Evolutionary conservation across 2,329 filamentous ascomycete genomes (phyloP).

Genomic region (Diplodia intermedia): DNA sequence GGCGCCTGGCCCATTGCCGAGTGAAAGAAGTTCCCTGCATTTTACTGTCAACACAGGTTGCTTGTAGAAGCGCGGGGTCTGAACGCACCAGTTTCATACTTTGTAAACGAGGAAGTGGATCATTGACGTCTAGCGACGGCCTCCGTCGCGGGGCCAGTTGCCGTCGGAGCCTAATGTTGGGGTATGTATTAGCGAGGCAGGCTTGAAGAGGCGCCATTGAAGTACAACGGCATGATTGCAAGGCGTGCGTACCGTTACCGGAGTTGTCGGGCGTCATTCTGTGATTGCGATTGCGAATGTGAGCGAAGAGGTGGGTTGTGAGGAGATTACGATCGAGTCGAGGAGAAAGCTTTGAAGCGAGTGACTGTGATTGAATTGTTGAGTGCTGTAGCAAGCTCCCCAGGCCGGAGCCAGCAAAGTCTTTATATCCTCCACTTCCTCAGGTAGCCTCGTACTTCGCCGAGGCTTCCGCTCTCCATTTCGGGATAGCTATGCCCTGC

Average conservation of each 20-base stretch:
- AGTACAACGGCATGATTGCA: neutral
- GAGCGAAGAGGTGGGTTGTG: neutral
- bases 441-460: conserved; percentile 1
- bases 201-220: too few species aligned
- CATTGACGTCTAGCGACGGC: neutral
- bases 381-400: neutral
- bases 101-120: neutral
- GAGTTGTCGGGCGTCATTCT: conserved; percentile 5
- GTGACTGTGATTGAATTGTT: neutral
- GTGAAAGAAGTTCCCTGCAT: neutral
- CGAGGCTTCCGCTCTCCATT: conserved; percentile 1
- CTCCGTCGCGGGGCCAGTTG: conserved; percentile 16
- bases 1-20: neutral
- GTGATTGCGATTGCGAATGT: neutral
- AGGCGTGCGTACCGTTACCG: conserved; percentile 1
- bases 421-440: neutral
- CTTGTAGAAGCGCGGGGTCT: neutral
- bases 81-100: neutral
- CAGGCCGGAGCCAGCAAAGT: neutral
- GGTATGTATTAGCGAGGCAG: neutral
- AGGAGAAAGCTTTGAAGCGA: neutral
- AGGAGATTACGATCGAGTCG: neutral
- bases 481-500: neutral
- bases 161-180: neutral
- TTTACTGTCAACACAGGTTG: neutral